Evolutionary conservation across 2,329 filamentous ascomycete species (phyloP).

Genomic region (Chaetomiaceae sp.): DNA sequence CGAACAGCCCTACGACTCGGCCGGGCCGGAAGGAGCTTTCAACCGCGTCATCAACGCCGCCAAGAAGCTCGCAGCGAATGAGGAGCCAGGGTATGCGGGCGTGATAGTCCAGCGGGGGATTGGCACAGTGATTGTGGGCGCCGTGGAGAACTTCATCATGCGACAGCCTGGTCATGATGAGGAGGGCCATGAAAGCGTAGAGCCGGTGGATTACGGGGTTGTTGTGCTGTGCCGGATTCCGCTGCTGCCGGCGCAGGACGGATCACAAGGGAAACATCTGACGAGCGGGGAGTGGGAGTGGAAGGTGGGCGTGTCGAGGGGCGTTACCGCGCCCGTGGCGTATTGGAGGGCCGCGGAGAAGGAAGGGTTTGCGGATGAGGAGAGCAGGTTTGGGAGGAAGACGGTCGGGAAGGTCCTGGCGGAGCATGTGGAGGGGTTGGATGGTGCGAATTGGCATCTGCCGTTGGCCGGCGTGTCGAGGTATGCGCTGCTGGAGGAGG

Average conservation of each 20-base stretch:
- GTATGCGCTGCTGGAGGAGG: slow-evolving; percentile 15
- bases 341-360: slow-evolving; percentile 9
- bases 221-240: slow-evolving; percentile 12
- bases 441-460: slow-evolving; percentile 19
- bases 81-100: background rate
- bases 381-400: slow-evolving; percentile 10
- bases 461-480: slow-evolving; percentile 10
- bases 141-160: slow-evolving; percentile 17
- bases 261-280: too few species aligned
- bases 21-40: slow-evolving; percentile 9
- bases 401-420: slow-evolving; percentile 16
- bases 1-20: slow-evolving; percentile 18
- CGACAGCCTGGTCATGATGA: background rate
- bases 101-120: background rate
- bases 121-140: slow-evolving; percentile 6
- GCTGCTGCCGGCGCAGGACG: background rate
- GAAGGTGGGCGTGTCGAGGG: slow-evolving; percentile 6
- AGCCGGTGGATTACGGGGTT: slow-evolving; percentile 14
- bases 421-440: slow-evolving; percentile 8
- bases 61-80: background rate
- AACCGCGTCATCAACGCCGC: slow-evolving; percentile 10
- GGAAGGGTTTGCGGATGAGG: slow-evolving; percentile 15
- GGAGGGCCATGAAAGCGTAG: too few species aligned
- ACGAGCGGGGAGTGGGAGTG: slow-evolving; percentile 2
- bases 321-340: slow-evolving; percentile 9